These are phyloP conservation scores for Eimeria necatrix DNA, from an alignment of 169 alveolate species.

Conservation along the genomic window DNA sequence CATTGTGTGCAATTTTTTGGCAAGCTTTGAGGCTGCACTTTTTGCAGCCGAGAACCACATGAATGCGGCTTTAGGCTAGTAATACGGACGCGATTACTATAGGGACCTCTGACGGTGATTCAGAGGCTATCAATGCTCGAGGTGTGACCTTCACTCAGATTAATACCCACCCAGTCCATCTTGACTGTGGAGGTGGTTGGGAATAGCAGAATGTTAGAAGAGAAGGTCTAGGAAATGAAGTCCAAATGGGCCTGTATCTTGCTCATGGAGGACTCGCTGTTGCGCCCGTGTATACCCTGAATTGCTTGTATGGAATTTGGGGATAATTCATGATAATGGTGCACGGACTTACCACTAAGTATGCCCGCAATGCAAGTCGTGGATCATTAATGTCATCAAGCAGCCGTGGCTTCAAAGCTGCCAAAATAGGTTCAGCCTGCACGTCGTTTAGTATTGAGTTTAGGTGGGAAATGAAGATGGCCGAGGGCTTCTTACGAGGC, in stretches of 20 bases:
- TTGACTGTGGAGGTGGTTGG: constrained; percentile 68
- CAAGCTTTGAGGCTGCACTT: constrained; percentile 62
- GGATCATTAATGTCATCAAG: constrained; percentile 71
- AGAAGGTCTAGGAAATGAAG: not conserved
- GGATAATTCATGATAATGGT: not conserved
- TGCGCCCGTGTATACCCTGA: constrained; percentile 67
- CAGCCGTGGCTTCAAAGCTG: constrained; percentile 67
- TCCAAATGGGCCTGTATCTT: constrained; percentile 62
- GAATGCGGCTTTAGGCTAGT: not conserved
- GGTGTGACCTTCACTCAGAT: constrained; percentile 7
- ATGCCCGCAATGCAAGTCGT: constrained; percentile 58
- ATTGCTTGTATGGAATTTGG: not conserved
- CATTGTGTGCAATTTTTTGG: not conserved
- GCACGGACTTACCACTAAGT: constrained; percentile 33
- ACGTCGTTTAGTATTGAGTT: not conserved
- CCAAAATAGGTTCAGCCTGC: constrained; percentile 74
- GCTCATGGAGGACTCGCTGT: constrained; percentile 56
- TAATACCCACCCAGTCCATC: constrained; percentile 71
- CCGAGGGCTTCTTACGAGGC: constrained; percentile 8
- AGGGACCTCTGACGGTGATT: constrained; percentile 28
- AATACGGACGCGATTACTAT: constrained; percentile 34
- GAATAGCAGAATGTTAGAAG: not conserved
- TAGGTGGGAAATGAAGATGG: not conserved
- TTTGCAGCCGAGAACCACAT: not conserved
- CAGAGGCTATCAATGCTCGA: constrained; percentile 32